These are phyloP conservation scores for Cyclotella cryptica DNA, from an alignment of 108 stramenopile species.

Conservation along the genomic window DNA sequence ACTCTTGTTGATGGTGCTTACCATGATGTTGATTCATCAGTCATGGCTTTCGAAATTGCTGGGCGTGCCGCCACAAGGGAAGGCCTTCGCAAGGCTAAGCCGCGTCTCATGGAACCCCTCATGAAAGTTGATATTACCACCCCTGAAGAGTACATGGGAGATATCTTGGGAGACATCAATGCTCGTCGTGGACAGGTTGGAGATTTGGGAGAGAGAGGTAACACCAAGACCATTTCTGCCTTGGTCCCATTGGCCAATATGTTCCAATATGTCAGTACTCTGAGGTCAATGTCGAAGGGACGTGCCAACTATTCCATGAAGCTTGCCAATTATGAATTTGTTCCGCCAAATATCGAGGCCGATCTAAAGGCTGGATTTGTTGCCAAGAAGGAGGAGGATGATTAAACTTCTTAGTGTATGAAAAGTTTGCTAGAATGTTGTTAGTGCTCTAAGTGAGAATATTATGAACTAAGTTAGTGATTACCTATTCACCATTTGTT, in stretches of 20 bases:
- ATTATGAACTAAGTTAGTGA: too few relatives aligned
- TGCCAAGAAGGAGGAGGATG: slow-evolving; percentile 70
- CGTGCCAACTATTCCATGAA: slow-evolving; percentile 98
- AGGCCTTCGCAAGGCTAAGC: slow-evolving; percentile 95
- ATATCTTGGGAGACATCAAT: slow-evolving; percentile 98
- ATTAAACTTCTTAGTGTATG: slow-evolving; percentile 10
- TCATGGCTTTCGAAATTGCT: slow-evolving; percentile 95
- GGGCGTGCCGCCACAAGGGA: slow-evolving; percentile 94
- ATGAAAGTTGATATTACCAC: slow-evolving; percentile 98
- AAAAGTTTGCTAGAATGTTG: background rate
- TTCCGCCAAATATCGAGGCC: slow-evolving; percentile 92
- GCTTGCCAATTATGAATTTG: slow-evolving; percentile 96
- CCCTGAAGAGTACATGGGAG: slow-evolving; percentile 99
- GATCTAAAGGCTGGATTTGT: slow-evolving; percentile 91
- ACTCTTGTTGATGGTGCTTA: slow-evolving; percentile 89
- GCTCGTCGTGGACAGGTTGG: slow-evolving; percentile 95
- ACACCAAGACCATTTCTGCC: slow-evolving; percentile 93
- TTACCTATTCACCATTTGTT: too few relatives aligned
- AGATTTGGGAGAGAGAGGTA: slow-evolving; percentile 95
- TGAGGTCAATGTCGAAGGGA: slow-evolving; percentile 96
- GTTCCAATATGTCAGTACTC: slow-evolving; percentile 98
- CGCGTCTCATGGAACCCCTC: slow-evolving; percentile 97
- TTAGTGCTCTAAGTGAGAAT: background rate
- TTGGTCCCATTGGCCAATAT: slow-evolving; percentile 97
- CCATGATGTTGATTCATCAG: slow-evolving; percentile 91